Percentiles rank a stretch among this genome's conserved stretches.
Conservation (phyloP, 2,329 filamentous ascomycete genomes). For the Nemania sp. region DNA sequence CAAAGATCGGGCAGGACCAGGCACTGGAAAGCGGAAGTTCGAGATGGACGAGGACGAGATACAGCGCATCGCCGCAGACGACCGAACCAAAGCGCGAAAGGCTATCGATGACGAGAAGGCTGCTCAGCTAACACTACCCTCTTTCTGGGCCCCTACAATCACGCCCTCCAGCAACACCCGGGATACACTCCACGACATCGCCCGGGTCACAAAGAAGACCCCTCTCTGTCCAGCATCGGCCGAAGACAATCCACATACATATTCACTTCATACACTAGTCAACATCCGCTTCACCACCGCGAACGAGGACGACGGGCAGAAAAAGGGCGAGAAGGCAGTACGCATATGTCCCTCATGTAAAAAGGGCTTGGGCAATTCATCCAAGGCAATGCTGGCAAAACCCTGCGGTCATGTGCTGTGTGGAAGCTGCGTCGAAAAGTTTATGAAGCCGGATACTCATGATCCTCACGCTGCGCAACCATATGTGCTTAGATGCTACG, state of each 20-base stretch:
- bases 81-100: slow-evolving; percentile 69
- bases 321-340: slow-evolving; percentile 29
- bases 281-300: slow-evolving; percentile 78
- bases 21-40: slow-evolving; percentile 75
- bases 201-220: slow-evolving; percentile 65
- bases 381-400: slow-evolving; percentile 79
- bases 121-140: slow-evolving; percentile 71
- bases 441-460: slow-evolving; percentile 65
- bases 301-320: slow-evolving; percentile 49
- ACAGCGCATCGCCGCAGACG: slow-evolving; percentile 67
- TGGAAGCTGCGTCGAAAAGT: slow-evolving; percentile 79
- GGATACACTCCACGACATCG: slow-evolving; percentile 56
- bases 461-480: slow-evolving; percentile 55
- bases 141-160: slow-evolving; percentile 90
- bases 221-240: slow-evolving; percentile 79
- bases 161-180: slow-evolving; percentile 70
- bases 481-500: slow-evolving; percentile 71
- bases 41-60: slow-evolving; percentile 79
- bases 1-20: too few species aligned
- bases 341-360: slow-evolving; percentile 82
- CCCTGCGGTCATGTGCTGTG: slow-evolving; percentile 93
- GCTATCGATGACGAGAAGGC: slow-evolving; percentile 75
- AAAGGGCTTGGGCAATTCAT: slow-evolving; percentile 79
- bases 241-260: slow-evolving; percentile 66
- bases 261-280: slow-evolving; percentile 78